These are phyloP conservation scores for Castanea crenata DNA, from an alignment of 306 rosid genomes.

Conservation along the genomic window DNA sequence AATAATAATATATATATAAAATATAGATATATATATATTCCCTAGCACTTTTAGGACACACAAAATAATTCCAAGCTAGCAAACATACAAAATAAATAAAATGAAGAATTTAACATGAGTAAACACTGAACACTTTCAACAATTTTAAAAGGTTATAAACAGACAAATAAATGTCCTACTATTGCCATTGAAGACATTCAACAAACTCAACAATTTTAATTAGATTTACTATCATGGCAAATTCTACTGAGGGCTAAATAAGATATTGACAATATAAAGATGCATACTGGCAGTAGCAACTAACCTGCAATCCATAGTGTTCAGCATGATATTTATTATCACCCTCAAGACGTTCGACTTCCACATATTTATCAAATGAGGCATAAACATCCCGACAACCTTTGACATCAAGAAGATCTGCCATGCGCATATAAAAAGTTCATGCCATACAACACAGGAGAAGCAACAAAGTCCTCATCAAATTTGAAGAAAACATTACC, in stretches of 20 bases:
- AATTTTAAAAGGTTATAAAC: not conserved
- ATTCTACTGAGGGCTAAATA: not conserved
- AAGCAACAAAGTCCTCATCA: not conserved
- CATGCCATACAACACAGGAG: slow-evolving; percentile 21
- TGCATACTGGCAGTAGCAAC: slow-evolving; percentile 25
- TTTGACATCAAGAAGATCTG: slow-evolving; percentile 99
- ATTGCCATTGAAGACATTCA: not conserved
- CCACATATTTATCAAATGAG: slow-evolving; percentile 98
- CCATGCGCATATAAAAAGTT: slow-evolving; percentile 26
- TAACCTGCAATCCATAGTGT: slow-evolving; percentile 93
- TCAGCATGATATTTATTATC: slow-evolving; percentile 98
- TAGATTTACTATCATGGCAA: not conserved
- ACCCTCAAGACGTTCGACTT: slow-evolving; percentile 97
- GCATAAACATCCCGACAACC: slow-evolving; percentile 97
- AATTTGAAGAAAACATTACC: slow-evolving; percentile 43
- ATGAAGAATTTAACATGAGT: not conserved
- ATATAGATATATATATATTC: no score
- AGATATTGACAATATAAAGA: not conserved
- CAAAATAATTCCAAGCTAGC: not conserved
- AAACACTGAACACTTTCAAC: not conserved
- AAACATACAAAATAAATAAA: not conserved
- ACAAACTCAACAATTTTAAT: not conserved
- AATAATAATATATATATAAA: no score
- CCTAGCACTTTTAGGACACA: not conserved
- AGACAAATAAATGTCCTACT: not conserved